Base-by-base conservation (phyloP, 306 rosid species). In the Rubus idaeus region DNA sequence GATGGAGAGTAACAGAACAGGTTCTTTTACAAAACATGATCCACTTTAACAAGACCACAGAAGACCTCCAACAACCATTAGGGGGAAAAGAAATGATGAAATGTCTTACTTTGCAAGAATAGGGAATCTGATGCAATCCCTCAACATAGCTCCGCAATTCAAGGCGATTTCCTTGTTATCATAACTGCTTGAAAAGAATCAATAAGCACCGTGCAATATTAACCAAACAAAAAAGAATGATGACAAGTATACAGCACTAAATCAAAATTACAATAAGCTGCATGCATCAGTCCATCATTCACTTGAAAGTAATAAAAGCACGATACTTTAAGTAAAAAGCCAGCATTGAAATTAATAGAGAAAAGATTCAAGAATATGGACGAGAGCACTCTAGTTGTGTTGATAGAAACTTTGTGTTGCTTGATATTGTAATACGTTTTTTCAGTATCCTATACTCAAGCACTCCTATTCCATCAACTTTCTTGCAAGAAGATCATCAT, bases 131-230 rank as follows among this genome's bases (percentile, higher is more conserved):
- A 95, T 88, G 89, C 99, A 92, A 74, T 95, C 97, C 84, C 98
- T 89, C 92, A 95, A 82, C 97, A 95, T 95, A 83, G 70, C 80
- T 84, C 97, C 99, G 85, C 91, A 89, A 85, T 84, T 91, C 85
- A 95, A 82, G 63, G 99, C 97, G 83, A 92, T 86, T 78, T 95
- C 99, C 89, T 88, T 92, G 89, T 92, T 95, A 84, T 92, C 99
- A 84, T 95, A 92, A 87, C 99, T 95, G 97, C 53, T 58, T 23
- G 77, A 76, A 74, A 78, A 61, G 10, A 86, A 50, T 37, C 55
- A 42, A 39, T 62, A 70, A 77, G 80, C 40, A 16, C 20, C 70
- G 8, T 64, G 79, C 42, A 68, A 74, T 58, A 55, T 45, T 69
- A 73, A 51, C 62, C 51, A 44, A 64, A 39, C 20, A 11, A 44